These are phyloP conservation scores for Parasitella parasitica DNA, from an alignment of 371 early-diverging fungal species.

Conservation along the genomic window DNA sequence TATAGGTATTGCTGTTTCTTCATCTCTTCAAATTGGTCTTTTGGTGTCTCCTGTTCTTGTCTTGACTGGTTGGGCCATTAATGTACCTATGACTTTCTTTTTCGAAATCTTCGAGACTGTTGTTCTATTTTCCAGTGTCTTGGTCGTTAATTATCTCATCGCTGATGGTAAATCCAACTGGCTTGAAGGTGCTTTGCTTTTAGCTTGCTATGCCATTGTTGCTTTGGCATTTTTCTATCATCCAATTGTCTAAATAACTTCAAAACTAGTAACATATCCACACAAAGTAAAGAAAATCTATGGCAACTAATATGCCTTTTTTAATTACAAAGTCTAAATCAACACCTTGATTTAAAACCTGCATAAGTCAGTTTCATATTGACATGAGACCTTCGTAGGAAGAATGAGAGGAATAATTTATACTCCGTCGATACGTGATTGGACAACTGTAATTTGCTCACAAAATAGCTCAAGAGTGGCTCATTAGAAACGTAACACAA, in stretches of 20 bases:
- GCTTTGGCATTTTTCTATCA: slow-evolving; percentile 76
- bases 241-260: slow-evolving; percentile 26
- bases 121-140: slow-evolving; percentile 79
- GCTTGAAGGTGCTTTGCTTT: slow-evolving; percentile 81
- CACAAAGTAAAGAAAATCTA: too few relatives aligned
- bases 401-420: too few relatives aligned
- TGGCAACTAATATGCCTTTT: too few relatives aligned
- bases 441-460: too few relatives aligned
- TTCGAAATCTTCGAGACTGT: slow-evolving; percentile 83
- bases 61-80: slow-evolving; percentile 84
- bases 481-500: too few relatives aligned
- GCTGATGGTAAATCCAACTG: slow-evolving; percentile 76
- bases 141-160: slow-evolving; percentile 81
- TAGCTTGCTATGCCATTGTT: slow-evolving; percentile 73
- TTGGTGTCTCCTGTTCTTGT: slow-evolving; percentile 86
- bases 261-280: too few relatives aligned
- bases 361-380: too few relatives aligned
- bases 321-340: too few relatives aligned
- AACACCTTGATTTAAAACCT: too few relatives aligned
- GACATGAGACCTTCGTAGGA: too few relatives aligned
- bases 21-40: slow-evolving; percentile 86
- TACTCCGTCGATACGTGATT: too few relatives aligned
- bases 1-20: slow-evolving; percentile 85
- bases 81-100: slow-evolving; percentile 72
- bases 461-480: too few relatives aligned